phyloP scores from a whole-genome alignment of 768 basidiomycete genomes.

The Zangia roseola region DNA sequence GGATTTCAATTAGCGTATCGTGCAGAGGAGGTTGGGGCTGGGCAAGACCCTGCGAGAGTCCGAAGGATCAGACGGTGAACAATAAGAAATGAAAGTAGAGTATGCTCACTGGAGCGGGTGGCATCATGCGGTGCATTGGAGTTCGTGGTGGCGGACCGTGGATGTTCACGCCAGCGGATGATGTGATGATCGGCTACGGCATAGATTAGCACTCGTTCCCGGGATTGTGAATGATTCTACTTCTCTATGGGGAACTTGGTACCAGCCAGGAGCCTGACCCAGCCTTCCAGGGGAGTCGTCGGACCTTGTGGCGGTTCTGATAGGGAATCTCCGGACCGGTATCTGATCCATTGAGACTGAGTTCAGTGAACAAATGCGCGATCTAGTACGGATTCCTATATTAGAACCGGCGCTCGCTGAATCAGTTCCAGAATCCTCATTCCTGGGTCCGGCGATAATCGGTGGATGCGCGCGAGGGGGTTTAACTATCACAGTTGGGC shows the following conservation, averaged over 20 bases:
- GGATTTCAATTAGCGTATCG: conserved; percentile 2
- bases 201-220: neutral
- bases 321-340: neutral
- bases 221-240: neutral
- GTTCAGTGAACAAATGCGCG: too few relatives aligned
- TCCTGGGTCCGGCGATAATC: neutral
- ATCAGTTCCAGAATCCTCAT: neutral
- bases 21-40: neutral
- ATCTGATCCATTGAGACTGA: too few relatives aligned
- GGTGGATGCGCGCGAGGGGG: too few relatives aligned
- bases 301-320: neutral
- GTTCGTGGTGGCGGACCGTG: conserved; percentile 2
- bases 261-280: neutral
- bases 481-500: neutral
- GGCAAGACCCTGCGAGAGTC: neutral
- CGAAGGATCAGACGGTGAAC: neutral
- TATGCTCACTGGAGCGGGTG: neutral
- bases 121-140: neutral
- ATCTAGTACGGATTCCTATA: too few relatives aligned
- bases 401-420: neutral
- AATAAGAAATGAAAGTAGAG: neutral
- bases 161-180: neutral
- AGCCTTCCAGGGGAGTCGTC: neutral
- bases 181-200: neutral
- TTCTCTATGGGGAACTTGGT: neutral